phyloP scores from a whole-genome alignment of 768 basidiomycete species.

The Pleurotus eryngii region DNA sequence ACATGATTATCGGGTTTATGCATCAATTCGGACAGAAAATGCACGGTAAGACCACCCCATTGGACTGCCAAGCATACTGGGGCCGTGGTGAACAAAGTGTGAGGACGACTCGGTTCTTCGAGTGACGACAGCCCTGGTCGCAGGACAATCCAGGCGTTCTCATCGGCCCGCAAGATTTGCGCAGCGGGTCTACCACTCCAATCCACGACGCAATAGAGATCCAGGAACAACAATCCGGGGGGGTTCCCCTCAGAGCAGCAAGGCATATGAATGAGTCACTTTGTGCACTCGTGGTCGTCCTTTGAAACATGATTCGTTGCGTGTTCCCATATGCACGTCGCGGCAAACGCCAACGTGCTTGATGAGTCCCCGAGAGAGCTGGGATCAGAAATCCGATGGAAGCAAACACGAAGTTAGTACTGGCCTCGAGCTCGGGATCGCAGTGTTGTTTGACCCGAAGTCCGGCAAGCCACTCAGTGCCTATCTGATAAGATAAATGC shows the following conservation, averaged over 20 bases:
- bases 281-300: neutral
- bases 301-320: neutral
- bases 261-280: too few species aligned
- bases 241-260: neutral
- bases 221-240: slow-evolving; percentile 5
- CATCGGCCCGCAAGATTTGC: slow-evolving; percentile 1
- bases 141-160: neutral
- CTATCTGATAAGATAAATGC: slow-evolving; percentile 5
- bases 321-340: neutral
- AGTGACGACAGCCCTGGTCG: neutral
- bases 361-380: neutral
- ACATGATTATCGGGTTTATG: slow-evolving; percentile 3
- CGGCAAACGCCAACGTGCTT: neutral
- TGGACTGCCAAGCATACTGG: neutral
- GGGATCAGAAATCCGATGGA: neutral
- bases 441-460: too few species aligned
- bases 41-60: neutral
- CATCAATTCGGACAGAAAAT: neutral
- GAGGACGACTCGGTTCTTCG: neutral
- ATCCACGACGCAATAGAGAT: neutral
- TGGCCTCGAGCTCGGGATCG: too few species aligned
- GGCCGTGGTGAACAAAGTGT: neutral
- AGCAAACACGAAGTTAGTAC: too few species aligned
- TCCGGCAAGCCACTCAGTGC: too few species aligned
- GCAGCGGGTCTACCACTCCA: neutral